phyloP scores from a whole-genome alignment of 768 basidiomycete genomes.

The Suillus brevipes region DNA sequence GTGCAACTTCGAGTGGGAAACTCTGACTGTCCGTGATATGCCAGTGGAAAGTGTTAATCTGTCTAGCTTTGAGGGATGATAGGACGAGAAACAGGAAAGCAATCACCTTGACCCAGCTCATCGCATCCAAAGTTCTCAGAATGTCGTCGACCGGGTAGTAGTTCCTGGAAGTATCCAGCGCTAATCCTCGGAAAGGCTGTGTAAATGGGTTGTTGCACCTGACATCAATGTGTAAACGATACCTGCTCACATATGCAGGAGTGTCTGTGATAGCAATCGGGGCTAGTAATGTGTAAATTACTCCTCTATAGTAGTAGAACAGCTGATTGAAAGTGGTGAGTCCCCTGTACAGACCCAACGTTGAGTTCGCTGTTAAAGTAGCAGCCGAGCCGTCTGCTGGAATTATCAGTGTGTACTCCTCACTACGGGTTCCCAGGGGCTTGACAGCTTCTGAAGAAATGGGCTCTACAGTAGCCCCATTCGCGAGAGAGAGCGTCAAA shows the following conservation, averaged over 20 bases:
- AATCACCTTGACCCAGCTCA: conserved; percentile 68
- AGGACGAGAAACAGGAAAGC: background rate
- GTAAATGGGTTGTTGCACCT: background rate
- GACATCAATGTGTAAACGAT: conserved; percentile 29
- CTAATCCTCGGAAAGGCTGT: conserved; percentile 41
- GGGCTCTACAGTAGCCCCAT: conserved; percentile 18
- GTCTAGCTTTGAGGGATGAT: background rate
- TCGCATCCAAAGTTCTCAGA: conserved; percentile 68
- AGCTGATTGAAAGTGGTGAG: conserved; percentile 59
- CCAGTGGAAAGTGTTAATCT: conserved; percentile 52
- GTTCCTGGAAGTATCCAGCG: conserved; percentile 48
- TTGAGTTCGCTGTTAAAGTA: conserved; percentile 42
- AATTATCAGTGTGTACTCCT: conserved; percentile 44
- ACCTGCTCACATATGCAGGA: conserved; percentile 45
- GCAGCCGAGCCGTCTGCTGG: conserved; percentile 38
- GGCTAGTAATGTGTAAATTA: conserved; percentile 39
- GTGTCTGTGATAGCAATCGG: conserved; percentile 44
- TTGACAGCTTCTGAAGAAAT: conserved; percentile 39
- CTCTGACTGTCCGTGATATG: conserved; percentile 52
- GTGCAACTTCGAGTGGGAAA: conserved; percentile 46
- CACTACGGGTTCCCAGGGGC: conserved; percentile 39
- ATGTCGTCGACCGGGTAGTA: conserved; percentile 51
- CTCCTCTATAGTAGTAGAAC: conserved; percentile 41
- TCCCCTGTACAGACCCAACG: conserved; percentile 53
- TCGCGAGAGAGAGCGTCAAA: conserved; percentile 28